Percentiles rank a stretch among this genome's conserved stretches.
Evolutionary conservation across 768 basidiomycete species (phyloP).

Genomic region (Ramaria sp.): DNA sequence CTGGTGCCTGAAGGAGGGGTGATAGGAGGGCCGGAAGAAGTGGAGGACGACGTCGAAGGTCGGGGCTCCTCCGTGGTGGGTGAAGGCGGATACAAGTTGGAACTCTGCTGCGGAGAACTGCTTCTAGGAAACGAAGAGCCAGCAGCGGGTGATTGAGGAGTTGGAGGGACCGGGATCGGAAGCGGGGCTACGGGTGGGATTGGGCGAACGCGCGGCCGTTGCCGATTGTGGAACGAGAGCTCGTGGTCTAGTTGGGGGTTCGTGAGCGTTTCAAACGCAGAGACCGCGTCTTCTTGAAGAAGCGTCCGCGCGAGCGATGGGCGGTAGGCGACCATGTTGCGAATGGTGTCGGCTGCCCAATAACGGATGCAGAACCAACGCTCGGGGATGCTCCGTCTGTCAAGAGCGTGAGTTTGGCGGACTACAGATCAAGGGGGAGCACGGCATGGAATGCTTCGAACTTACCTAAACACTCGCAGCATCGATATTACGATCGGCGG

Average conservation of each 20-base stretch:
- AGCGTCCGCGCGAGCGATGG: neutral
- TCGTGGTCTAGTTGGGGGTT: neutral
- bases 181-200: neutral
- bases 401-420: neutral
- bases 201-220: neutral
- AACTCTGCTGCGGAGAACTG: neutral
- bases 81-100: neutral
- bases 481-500: neutral
- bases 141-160: neutral
- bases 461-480: slow-evolving; percentile 1
- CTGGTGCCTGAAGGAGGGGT: neutral
- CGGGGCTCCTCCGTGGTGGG: too few species aligned
- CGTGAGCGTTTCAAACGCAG: neutral
- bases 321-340: slow-evolving; percentile 1
- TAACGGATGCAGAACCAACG: slow-evolving; percentile 4
- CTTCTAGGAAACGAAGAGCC: neutral
- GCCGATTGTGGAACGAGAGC: neutral
- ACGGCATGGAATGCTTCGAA: neutral
- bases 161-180: too few species aligned
- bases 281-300: neutral
- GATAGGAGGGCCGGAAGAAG: neutral
- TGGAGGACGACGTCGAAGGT: neutral
- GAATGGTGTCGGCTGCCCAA: neutral
- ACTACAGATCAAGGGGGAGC: neutral
- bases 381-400: neutral